Base-by-base conservation (phyloP, 1,284 basidiomycete species). In the Erythrobasidium hasegawianum region DNA sequence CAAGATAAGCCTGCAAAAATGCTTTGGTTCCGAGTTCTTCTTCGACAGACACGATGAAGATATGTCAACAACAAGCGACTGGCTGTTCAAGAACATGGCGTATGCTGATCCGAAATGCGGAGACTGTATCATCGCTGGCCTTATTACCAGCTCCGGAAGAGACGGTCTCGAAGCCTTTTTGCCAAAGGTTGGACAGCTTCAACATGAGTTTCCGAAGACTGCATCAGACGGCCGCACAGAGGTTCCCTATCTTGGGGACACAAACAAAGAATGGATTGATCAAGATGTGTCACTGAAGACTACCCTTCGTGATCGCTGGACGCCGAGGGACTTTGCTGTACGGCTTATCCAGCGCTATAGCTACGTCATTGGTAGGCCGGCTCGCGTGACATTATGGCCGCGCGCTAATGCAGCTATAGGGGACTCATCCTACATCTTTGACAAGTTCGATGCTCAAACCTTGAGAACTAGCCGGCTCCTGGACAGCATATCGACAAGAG, bases 1-100 rank as follows among this genome's bases (percentile, higher is more conserved):
- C 27, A 40, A 41, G 33, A 40, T 64, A 9, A 22, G 20, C 26
- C 16, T 64, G 53, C 27, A 47, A 16, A 41, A 57, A 18, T 64
- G 54, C 24, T 64, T 64, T 57, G 43, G 54, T 4, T 41, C 41
- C 24, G 39, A 45, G 20, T 45, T 29, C 43, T 64, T 64, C 43
- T 29, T 26, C 40, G 39, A 57, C 16, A 11, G 40, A 26, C 39
- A 27, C 11, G 13, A 14, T 8, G 41, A 45, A 24, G 54, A 45
- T 11, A 52, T 45, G 2, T 24, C 49, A 10, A 11, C 53, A 16
- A 38, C 18, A 13, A 40, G 33, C 13, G 39, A 64, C 13, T 50
- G 53, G 26, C 27, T 64, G 13, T 57, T 64, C 40, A 57, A 57
- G 33, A 56, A 41, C 29, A 49, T 57, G 2, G 61, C 61, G 11